Evolutionary conservation across 139 green algal genomes (phyloP), one percentile per base, ranked within the genome.

Genomic region (Pycnococcus provasolii): DNA sequence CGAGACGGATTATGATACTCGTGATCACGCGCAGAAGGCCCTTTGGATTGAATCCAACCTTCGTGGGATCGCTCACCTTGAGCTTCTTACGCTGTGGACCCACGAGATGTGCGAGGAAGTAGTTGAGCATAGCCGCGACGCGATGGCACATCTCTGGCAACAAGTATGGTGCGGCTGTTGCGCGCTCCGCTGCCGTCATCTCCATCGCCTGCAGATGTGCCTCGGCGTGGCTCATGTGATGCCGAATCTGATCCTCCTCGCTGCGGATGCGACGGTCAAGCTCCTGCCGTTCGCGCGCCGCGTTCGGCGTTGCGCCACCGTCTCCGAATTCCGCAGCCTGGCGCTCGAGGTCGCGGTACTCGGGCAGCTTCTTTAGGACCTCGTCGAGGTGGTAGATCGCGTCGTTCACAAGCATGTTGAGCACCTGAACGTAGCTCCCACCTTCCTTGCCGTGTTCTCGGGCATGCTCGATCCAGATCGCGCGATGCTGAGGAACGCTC

Each of bases 331-430:
- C 26, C 26, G 26, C 26, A 26, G 26, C 26, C 26, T 26, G 26
- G 26, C 26, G 26, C 48, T 75, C 65, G 55, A 75, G 48, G 54
- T 72, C 44, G 37, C 63, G 48, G 41, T 86, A 79, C 62, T 86
- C 69, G 41, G 88, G 78, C 46, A 98, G 77, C 66, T 85, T 89
- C 69, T 91, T 81, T 58, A 97, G 73, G 4, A 68, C 67, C 52
- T 96, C 90, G 54, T 96, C 89, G 52, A 98, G 84, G 55, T 96
- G 85, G 61, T 79, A 83, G 51, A 84, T 80, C 43, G 62, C 73
- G 73, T 98, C 92, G 68, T 92, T 96, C 62, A 96, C 80, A 53
- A 98, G 81, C 81, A 96, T 88, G 81, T 91, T 91, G 53, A 85
- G 72, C 67, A 97, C 97, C 37, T 80, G 71, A 45, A 91, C 71